Evolutionary conservation across 2,329 filamentous ascomycete species (phyloP).

Genomic region (Lecanoromycetidae sp.): DNA sequence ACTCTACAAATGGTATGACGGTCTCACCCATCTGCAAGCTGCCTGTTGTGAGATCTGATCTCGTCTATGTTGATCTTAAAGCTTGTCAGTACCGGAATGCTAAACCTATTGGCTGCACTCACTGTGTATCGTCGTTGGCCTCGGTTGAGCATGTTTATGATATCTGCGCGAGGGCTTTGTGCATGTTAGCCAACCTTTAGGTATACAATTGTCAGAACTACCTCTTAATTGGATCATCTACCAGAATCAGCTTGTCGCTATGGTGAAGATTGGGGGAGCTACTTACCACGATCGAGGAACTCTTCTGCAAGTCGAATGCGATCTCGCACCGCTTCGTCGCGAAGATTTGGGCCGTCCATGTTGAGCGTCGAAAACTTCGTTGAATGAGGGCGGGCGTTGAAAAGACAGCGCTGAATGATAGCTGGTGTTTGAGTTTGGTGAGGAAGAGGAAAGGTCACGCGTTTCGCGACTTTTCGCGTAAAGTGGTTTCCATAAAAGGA

Average conservation of each 20-base stretch:
- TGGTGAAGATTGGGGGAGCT: not conserved
- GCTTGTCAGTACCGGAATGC: not conserved
- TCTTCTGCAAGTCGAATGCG: conserved; percentile 79
- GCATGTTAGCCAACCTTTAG: conserved; percentile 23
- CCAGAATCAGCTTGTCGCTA: conserved; percentile 14
- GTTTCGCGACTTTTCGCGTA: not conserved
- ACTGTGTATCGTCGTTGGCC: conserved; percentile 46
- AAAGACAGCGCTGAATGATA: not conserved
- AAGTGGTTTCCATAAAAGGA: no score
- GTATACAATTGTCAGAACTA: conserved; percentile 29
- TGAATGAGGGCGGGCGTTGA: not conserved
- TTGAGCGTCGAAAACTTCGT: not conserved
- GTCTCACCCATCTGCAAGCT: conserved; percentile 54
- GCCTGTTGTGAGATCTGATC: conserved; percentile 72
- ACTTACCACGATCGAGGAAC: conserved; percentile 83
- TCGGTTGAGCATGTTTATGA: conserved; percentile 61
- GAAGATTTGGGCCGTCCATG: conserved; percentile 65
- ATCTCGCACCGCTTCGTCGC: conserved; percentile 73
- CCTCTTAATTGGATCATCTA: conserved; percentile 45
- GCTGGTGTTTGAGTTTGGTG: not conserved
- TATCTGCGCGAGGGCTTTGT: conserved; percentile 77
- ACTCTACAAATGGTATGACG: conserved; percentile 22
- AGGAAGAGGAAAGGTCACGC: not conserved
- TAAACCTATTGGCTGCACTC: conserved; percentile 17
- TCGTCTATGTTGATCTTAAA: conserved; percentile 68